Percentiles rank a stretch among this genome's conserved stretches.
These are phyloP conservation scores for Verticillium isaacii DNA, from an alignment of 2,329 filamentous ascomycete genomes.

Conservation along the genomic window DNA sequence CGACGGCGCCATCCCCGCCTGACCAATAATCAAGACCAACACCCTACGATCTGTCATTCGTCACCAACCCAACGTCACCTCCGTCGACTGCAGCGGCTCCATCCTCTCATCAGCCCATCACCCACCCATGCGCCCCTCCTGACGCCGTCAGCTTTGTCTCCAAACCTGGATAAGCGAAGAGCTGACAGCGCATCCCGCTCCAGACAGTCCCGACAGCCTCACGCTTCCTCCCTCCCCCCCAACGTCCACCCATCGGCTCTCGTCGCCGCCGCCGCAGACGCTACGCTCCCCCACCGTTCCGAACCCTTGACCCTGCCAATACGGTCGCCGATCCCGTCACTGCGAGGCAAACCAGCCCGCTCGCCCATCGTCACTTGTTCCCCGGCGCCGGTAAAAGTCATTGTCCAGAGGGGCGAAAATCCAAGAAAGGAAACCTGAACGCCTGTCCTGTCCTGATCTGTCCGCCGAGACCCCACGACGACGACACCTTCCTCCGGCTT, in stretches of 20 bases:
- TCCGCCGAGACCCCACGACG: neutral
- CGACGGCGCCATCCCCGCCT: neutral
- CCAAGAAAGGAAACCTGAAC: neutral
- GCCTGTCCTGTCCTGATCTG: neutral
- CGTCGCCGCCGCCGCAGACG: too few relatives aligned
- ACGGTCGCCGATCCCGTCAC: conserved; percentile 1
- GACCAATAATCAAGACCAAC: neutral
- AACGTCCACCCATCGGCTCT: neutral
- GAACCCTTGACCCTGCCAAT: neutral
- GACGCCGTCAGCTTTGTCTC: neutral
- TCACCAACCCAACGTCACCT: neutral
- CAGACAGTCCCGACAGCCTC: conserved; percentile 11
- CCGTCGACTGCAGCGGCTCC: neutral
- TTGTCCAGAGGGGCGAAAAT: neutral
- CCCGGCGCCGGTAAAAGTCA: neutral
- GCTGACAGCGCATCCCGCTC: conserved; percentile 11
- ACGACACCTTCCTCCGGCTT: neutral
- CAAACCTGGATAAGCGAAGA: conserved; percentile 5
- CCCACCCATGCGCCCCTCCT: conserved; percentile 3
- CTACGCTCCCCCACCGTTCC: neutral
- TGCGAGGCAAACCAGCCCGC: neutral
- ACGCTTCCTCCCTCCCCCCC: neutral
- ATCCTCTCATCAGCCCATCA: conserved; percentile 5
- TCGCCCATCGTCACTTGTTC: conserved; percentile 1
- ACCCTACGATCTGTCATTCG: neutral